A percentile compares a stretch with the other conserved stretches of the same genome.
Evolutionary conservation across 805 yeast genomes (phyloP).

Genomic region (Zygoascus ofunaensis): DNA sequence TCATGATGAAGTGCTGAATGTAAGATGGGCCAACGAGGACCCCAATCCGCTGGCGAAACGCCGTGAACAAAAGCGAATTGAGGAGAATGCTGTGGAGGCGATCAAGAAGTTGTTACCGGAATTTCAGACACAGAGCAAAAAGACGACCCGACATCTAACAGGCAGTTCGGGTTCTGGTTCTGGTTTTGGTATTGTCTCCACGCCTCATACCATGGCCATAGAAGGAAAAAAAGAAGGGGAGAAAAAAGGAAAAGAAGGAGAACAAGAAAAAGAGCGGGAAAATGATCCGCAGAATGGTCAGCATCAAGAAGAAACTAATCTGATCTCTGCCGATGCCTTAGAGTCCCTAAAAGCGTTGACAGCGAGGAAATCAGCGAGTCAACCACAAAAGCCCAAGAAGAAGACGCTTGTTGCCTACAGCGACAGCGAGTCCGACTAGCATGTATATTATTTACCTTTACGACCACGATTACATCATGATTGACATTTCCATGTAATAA

Average conservation of each 20-base stretch:
- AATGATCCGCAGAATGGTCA: neutral
- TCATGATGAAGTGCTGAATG: conserved; percentile 54
- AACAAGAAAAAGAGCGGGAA: neutral
- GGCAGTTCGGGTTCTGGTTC: conserved; percentile 8
- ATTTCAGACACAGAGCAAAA: neutral
- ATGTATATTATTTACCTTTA: neutral
- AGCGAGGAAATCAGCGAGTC: conserved; percentile 1
- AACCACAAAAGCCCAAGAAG: neutral
- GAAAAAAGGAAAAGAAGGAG: conserved; percentile 2
- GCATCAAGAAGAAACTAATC: neutral
- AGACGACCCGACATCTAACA: neutral
- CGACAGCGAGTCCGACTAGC: conserved; percentile 6
- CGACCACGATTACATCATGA: neutral
- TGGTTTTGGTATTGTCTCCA: conserved; percentile 7
- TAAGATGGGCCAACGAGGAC: conserved; percentile 87
- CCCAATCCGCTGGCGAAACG: conserved; percentile 61
- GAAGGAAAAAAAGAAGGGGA: conserved; percentile 5
- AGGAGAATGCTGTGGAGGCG: conserved; percentile 43
- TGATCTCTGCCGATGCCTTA: conserved; percentile 4
- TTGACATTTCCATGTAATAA: neutral
- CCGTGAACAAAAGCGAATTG: conserved; percentile 40
- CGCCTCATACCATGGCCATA: conserved; percentile 3
- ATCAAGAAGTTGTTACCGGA: conserved; percentile 37
- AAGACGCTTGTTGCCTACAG: conserved; percentile 4
- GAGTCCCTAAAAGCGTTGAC: conserved; percentile 1